A percentile compares a stretch with the other conserved stretches of the same genome.
These are phyloP conservation scores for Centaurea solstitialis DNA, from an alignment of 129 eudicot species.

Conservation along the genomic window DNA sequence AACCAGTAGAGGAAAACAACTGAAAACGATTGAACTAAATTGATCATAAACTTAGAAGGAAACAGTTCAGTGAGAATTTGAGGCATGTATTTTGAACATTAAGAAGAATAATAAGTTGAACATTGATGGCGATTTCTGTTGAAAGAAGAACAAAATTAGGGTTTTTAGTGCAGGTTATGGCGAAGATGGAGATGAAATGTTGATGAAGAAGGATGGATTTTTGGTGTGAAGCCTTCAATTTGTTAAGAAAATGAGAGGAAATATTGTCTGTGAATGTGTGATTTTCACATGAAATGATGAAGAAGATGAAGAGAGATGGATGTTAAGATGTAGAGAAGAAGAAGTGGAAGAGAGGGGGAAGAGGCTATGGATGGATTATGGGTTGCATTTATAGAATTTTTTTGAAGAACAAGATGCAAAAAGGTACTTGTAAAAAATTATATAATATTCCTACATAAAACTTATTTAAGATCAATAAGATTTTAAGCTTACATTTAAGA, in stretches of 20 bases:
- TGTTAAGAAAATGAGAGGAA: not conserved
- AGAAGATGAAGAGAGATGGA: conserved; percentile 18
- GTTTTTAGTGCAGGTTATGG: not conserved
- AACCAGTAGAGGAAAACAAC: conserved; percentile 98
- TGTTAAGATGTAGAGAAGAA: conserved; percentile 9
- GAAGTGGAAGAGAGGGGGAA: conserved; percentile 44
- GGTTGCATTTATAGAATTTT: conserved; percentile 54
- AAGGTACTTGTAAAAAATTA: not conserved
- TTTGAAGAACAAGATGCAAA: conserved; percentile 28
- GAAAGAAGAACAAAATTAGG: not conserved
- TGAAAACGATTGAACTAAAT: conserved; percentile 88
- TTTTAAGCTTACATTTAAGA: too few species aligned
- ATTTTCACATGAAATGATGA: conserved; percentile 12
- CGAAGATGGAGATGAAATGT: not conserved
- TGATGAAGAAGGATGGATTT: not conserved
- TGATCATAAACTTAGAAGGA: conserved; percentile 76
- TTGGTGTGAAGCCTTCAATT: not conserved
- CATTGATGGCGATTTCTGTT: conserved; percentile 43
- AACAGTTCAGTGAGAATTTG: conserved; percentile 75
- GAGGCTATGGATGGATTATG: conserved; percentile 29
- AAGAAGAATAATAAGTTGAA: conserved; percentile 37
- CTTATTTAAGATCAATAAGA: too few species aligned
- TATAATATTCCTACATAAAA: too few species aligned
- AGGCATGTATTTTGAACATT: conserved; percentile 84
- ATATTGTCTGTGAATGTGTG: not conserved